Base-by-base conservation (phyloP, 129 eudicot genomes). In the Calendula officinalis region DNA sequence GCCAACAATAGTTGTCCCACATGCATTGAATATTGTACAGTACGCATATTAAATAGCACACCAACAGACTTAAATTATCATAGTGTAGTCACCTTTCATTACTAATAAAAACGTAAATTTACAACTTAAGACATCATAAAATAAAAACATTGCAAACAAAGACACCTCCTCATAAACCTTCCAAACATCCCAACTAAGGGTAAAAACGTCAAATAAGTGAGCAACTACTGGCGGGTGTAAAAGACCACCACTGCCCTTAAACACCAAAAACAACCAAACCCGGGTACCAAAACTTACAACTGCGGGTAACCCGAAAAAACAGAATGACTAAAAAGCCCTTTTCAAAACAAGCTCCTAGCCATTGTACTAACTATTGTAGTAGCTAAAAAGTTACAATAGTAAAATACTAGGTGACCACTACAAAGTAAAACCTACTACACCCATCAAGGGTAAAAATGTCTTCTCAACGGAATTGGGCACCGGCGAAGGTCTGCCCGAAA, bases 401-500 rank as follows among this genome's bases (percentile, higher is more conserved):
- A 64, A 22, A 45, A 8, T 22, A 61, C 16, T 48, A 48, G 69
- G 66, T 69, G 47, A 64, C 69, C 67, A 62, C 70, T 46, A 53
- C 1, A 22, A 22, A 22, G 30, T 22, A 22, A 22, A 42, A 10
- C 56, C 69, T 56, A 74, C 40, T 5, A 14, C 45, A 57, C 54
- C 53, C 30, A 3, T 9, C 32, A 56, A 60, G 66, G 77, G 72
- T 73, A 70, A 62, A 75, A 47, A 32, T 42, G 72, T 59, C 66
- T 0, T 60, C 46, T 71, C 35, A 79, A 13, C 61, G 64, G 72
- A 79, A 75, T 53, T 78, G 88, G 37, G 68, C 84, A 30, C 84
- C 88, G 0, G 71, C 6, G 34, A 75, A 83, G 22, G 88, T 83
- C 71, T 83, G 84, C 46, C 88, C 88, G 33, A 79, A 83, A 42